Evolutionary conservation across 305 asterid species (phyloP).

Genomic region (Plantago rigida): DNA sequence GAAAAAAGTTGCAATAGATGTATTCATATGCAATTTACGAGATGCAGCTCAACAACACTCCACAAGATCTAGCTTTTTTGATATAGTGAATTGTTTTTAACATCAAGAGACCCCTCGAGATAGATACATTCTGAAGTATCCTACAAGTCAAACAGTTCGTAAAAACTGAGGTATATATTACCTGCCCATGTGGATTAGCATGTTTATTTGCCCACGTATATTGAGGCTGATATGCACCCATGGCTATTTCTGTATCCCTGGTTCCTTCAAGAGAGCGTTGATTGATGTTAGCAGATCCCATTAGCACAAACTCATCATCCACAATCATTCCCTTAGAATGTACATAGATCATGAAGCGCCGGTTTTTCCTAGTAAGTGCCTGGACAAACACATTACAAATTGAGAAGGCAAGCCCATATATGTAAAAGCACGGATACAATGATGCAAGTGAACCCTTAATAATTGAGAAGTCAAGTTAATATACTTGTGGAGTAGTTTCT

Average conservation of each 20-base stretch:
- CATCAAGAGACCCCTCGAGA: background rate
- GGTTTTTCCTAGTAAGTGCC: conserved; percentile 38
- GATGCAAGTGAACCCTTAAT: background rate
- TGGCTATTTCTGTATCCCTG: conserved; percentile 59
- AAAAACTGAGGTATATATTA: conserved; percentile 11
- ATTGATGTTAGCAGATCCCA: conserved; percentile 75
- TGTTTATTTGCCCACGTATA: conserved; percentile 50
- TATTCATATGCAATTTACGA: background rate
- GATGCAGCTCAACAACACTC: background rate
- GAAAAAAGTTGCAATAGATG: background rate
- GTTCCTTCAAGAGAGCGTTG: conserved; percentile 69
- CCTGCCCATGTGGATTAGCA: conserved; percentile 51
- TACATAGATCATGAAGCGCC: conserved; percentile 69
- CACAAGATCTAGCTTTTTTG: background rate
- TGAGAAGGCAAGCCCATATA: conserved; percentile 11
- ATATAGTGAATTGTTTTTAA: no score
- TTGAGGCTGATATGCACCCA: conserved; percentile 68
- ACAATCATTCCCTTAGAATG: conserved; percentile 80
- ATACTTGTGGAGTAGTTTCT: conserved; percentile 48
- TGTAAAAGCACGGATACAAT: conserved; percentile 16
- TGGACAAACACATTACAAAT: conserved; percentile 16
- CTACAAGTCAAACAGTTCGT: background rate
- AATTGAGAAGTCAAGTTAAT: conserved; percentile 2
- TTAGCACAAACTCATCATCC: conserved; percentile 53
- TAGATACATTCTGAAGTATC: background rate